Evolutionary conservation across 768 basidiomycete genomes (phyloP).

Genomic region (Tulasnella sp.): DNA sequence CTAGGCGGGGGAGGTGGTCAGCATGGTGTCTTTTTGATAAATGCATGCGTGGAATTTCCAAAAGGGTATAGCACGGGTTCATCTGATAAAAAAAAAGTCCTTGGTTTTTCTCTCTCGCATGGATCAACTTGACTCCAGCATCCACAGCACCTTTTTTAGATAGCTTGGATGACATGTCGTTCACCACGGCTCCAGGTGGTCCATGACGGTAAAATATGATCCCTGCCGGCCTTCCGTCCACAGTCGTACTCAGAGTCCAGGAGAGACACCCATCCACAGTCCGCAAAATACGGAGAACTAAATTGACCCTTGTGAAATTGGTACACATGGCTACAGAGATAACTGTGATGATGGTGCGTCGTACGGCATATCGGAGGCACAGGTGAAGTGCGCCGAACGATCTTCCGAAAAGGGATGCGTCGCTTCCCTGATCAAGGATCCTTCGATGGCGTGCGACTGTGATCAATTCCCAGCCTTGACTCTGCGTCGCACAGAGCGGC

Average conservation of each 20-base stretch:
- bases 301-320: neutral
- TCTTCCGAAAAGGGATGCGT: neutral
- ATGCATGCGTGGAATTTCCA: neutral
- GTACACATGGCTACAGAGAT: neutral
- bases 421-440: neutral
- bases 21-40: neutral
- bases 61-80: neutral
- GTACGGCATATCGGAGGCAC: conserved; percentile 6
- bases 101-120: too few species aligned
- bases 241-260: too few species aligned
- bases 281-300: conserved; percentile 1
- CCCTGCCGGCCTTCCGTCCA: too few species aligned
- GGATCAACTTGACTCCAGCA: too few species aligned
- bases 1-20: neutral
- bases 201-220: too few species aligned
- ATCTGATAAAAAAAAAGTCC: neutral
- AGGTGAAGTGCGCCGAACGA: neutral
- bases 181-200: too few species aligned
- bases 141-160: too few species aligned
- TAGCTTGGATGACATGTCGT: too few species aligned
- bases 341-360: neutral
- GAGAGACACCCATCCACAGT: neutral
- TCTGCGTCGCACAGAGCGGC: neutral
- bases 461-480: neutral
- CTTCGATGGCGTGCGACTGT: neutral